Evolutionary conservation across 2,329 filamentous ascomycete genomes (phyloP).

Genomic region (Lasiodiplodia citricola): DNA sequence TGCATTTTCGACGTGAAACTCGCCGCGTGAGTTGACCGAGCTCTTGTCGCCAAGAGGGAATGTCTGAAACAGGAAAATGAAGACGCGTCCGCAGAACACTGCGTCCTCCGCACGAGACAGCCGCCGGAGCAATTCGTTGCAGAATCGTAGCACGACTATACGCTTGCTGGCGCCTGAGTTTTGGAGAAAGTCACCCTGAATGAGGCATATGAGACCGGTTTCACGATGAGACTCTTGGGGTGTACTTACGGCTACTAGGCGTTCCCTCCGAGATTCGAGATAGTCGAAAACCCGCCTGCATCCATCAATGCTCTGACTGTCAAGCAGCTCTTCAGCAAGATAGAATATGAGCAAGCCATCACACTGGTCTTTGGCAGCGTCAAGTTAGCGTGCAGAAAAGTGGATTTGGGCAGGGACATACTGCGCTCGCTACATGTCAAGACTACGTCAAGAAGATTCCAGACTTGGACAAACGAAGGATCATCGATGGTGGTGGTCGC

Average conservation of each 20-base stretch:
- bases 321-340: conserved; percentile 91
- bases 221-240: conserved; percentile 6
- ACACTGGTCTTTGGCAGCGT: conserved; percentile 53
- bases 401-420: conserved; percentile 51
- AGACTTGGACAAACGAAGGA: conserved; percentile 79
- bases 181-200: conserved; percentile 24
- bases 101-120: conserved; percentile 96
- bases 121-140: conserved; percentile 91
- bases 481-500: conserved; percentile 77
- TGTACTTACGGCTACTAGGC: conserved; percentile 73
- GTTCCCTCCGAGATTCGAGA: conserved; percentile 88
- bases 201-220: conserved; percentile 4
- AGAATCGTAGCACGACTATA: conserved; percentile 87
- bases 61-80: conserved; percentile 98
- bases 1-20: conserved; percentile 94
- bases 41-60: conserved; percentile 96
- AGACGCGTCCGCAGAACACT: conserved; percentile 94
- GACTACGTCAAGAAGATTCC: conserved; percentile 94
- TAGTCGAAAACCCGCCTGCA: conserved; percentile 94
- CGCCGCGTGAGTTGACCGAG: conserved; percentile 92
- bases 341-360: conserved; percentile 85
- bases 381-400: conserved; percentile 27
- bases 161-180: conserved; percentile 66
- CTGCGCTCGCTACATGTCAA: conserved; percentile 84
- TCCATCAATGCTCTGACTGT: conserved; percentile 92